A percentile compares a stretch with the other conserved stretches of the same genome.
phyloP scores from a whole-genome alignment of 2,329 filamentous ascomycete genomes.

The Zymoseptoria pseudotritici region DNA sequence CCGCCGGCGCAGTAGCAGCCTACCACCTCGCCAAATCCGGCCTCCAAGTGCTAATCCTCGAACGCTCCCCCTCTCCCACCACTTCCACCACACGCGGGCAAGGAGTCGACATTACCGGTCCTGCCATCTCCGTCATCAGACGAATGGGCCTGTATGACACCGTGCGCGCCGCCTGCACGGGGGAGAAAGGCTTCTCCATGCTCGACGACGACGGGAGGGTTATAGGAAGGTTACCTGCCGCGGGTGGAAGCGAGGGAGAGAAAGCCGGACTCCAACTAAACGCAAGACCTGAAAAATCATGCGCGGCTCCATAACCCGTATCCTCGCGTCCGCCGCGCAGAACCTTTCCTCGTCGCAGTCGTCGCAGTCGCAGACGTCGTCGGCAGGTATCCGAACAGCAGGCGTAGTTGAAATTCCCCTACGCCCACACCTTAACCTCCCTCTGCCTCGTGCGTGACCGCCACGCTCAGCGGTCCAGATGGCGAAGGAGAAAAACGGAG shows the following conservation, averaged over 20 bases:
- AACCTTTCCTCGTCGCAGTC: background rate
- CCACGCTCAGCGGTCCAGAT: constrained; percentile 2
- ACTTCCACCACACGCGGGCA: constrained; percentile 20
- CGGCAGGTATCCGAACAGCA: no score
- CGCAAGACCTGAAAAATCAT: constrained; percentile 29
- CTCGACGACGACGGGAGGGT: constrained; percentile 19
- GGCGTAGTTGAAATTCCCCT: no score
- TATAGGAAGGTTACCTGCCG: constrained; percentile 9
- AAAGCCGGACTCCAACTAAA: constrained; percentile 6
- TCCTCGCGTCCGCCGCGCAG: constrained; percentile 33
- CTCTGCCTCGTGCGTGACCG: constrained; percentile 9
- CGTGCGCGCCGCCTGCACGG: constrained; percentile 21
- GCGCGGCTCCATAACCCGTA: constrained; percentile 43
- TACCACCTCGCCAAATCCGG: constrained; percentile 30
- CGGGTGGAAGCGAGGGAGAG: background rate
- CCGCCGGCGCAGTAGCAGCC: constrained; percentile 31
- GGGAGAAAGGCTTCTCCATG: constrained; percentile 23
- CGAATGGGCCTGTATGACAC: constrained; percentile 22
- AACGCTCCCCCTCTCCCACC: constrained; percentile 10
- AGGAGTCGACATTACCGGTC: constrained; percentile 24
- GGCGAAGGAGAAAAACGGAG: background rate
- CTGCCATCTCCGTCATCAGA: constrained; percentile 18
- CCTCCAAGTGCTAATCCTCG: constrained; percentile 12
- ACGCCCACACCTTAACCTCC: constrained; percentile 8
- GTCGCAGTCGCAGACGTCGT: no score